Base-by-base conservation (phyloP, 2,329 filamentous ascomycete genomes). In the Colletotrichum camelliae region DNA sequence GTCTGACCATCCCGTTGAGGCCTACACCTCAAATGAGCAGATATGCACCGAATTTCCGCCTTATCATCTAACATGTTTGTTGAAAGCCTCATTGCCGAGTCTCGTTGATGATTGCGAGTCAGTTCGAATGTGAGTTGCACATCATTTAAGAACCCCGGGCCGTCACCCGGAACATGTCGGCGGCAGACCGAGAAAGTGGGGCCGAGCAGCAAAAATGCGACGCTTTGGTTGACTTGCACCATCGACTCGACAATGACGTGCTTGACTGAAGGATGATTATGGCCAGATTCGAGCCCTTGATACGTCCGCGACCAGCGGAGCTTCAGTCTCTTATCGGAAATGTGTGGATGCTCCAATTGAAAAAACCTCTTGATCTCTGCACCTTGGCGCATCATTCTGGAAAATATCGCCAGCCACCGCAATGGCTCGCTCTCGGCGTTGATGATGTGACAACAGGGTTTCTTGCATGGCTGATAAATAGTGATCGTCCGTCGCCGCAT, bases 191-290 rank as follows among this genome's bases (percentile, higher is more conserved):
- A 64, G 62, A 2, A 7, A 29, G 70, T 75, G 64, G 73, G 43
- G 69, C 43, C 18, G 18, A 16, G 5, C 2, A 12, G n/a, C 67
- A 58, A 60, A 73, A 73, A 33, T 24, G 43, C 37, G 33, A 75
- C 37, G 4, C 12, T 57, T 33, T 16, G 5, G 13, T 21, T 52
- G 15, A 29, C 16, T 73, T 43, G 73, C 70, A 69, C 48, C 70
- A 73, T 75, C 35, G 33, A 9, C 6, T 29, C 12, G 43, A 31
- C 29, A 48, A 75, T 73, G 70, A 60, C 73, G 70, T 73, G 73
- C 73, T 75, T 31, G 18, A 27, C 13, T 13, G 24, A 35, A 31
- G 13, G 29, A 27, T 29, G 57, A 60, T 15, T 64, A 37, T 73
- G 24, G 21, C 15, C 64, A 52, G 48, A 68, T 21, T 5, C n/a